phyloP scores from a whole-genome alignment of 2,329 filamentous ascomycete genomes.

The Penicillium sumatraense region DNA sequence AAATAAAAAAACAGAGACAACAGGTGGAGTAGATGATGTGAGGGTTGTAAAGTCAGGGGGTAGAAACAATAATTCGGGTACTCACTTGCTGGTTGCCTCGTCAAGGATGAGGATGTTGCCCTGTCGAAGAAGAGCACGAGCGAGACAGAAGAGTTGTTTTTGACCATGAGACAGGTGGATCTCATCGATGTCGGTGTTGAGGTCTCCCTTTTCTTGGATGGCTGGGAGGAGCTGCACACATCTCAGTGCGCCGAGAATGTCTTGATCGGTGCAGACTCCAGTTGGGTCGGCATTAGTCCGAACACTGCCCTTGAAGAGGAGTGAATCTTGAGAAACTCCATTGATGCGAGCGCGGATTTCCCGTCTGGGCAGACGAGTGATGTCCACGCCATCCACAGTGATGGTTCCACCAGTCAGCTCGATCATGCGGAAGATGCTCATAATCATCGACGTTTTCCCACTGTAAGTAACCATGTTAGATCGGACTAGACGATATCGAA shows the following conservation, averaged over 20 bases:
- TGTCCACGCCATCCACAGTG: constrained; percentile 48
- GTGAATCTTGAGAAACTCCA: constrained; percentile 50
- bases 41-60: constrained; percentile 16
- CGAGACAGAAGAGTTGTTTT: constrained; percentile 67
- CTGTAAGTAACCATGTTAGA: constrained; percentile 25
- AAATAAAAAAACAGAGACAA: constrained; percentile 1
- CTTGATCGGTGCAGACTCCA: constrained; percentile 33
- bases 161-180: constrained; percentile 63
- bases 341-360: constrained; percentile 48
- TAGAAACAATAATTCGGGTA: constrained; percentile 15
- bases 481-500: background rate
- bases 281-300: constrained; percentile 47
- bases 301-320: constrained; percentile 47
- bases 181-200: constrained; percentile 51
- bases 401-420: constrained; percentile 46
- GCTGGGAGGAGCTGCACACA: constrained; percentile 43
- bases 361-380: constrained; percentile 43
- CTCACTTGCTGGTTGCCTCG: constrained; percentile 47
- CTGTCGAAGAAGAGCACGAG: constrained; percentile 59
- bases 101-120: constrained; percentile 51
- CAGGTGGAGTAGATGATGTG: constrained; percentile 8
- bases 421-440: constrained; percentile 49
- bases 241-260: constrained; percentile 42
- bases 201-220: constrained; percentile 44
- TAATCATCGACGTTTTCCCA: constrained; percentile 50